Conservation (phyloP, 2,329 filamentous ascomycete species). For the Hypoxylon sp. region DNA sequence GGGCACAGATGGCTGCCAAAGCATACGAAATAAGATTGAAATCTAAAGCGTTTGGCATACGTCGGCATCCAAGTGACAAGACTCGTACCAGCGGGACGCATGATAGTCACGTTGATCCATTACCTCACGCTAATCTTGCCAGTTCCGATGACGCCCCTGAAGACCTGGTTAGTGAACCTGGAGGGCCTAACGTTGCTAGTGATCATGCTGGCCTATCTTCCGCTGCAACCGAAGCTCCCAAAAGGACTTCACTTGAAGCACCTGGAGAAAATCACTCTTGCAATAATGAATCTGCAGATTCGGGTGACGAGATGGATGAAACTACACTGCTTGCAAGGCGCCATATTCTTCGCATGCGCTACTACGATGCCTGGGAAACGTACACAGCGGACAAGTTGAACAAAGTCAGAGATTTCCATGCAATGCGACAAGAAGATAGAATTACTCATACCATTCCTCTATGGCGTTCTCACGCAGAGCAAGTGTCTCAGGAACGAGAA, state of each 20-base stretch:
- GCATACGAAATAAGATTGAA: slow-evolving; percentile 53
- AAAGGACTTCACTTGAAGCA: slow-evolving; percentile 9
- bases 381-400: slow-evolving; percentile 49
- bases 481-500: slow-evolving; percentile 41
- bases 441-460: slow-evolving; percentile 34
- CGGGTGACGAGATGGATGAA: slow-evolving; percentile 49
- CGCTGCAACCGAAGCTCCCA: slow-evolving; percentile 3
- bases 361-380: slow-evolving; percentile 53
- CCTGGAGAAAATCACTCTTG: slow-evolving; percentile 3
- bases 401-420: slow-evolving; percentile 48
- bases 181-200: background rate
- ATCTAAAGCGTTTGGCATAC: slow-evolving; percentile 50
- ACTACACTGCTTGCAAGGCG: slow-evolving; percentile 53
- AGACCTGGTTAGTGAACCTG: background rate
- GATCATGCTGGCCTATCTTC: slow-evolving; percentile 3
- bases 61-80: slow-evolving; percentile 13
- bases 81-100: background rate
- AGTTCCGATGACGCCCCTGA: slow-evolving; percentile 7
- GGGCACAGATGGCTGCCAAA: slow-evolving; percentile 49
- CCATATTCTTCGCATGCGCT: slow-evolving; percentile 55
- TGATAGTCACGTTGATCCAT: slow-evolving; percentile 8
- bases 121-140: slow-evolving; percentile 6
- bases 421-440: slow-evolving; percentile 40
- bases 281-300: slow-evolving; percentile 19
- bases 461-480: slow-evolving; percentile 45